phyloP scores from a whole-genome alignment of 768 basidiomycete species.

The Termitomyces sp. region DNA sequence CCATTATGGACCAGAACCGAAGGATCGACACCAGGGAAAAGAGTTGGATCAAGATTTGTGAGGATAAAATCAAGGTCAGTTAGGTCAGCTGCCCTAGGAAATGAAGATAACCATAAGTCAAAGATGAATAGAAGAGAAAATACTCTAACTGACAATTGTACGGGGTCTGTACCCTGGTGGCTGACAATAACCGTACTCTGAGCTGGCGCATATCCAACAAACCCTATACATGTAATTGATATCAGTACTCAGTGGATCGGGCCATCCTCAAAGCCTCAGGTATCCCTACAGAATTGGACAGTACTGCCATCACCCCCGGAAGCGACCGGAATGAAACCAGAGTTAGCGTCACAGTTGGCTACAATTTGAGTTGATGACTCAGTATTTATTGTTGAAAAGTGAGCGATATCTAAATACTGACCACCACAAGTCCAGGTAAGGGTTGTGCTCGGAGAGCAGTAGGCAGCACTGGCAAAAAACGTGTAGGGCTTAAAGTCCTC shows the following conservation, averaged over 20 bases:
- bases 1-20: conserved; percentile 21
- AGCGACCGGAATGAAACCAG: conserved; percentile 43
- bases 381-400: not conserved
- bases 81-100: conserved; percentile 23
- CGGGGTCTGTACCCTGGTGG: conserved; percentile 40
- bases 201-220: conserved; percentile 26
- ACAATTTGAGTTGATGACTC: not conserved
- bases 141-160: conserved; percentile 26
- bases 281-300: conserved; percentile 35
- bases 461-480: conserved; percentile 38
- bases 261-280: not conserved
- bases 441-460: conserved; percentile 35
- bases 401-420: conserved; percentile 4
- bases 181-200: conserved; percentile 35
- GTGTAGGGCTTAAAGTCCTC: conserved; percentile 35
- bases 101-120: not conserved
- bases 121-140: not conserved
- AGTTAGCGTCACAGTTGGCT: conserved; percentile 46
- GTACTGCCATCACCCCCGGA: conserved; percentile 44
- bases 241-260: not conserved
- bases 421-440: conserved; percentile 45
- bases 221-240: conserved; percentile 6
- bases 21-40: conserved; percentile 23
- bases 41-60: conserved; percentile 12
- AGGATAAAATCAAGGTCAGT: conserved; percentile 20